Evolutionary conservation across 805 yeast species (phyloP).

Genomic region (Yamadazyma endophytica): DNA sequence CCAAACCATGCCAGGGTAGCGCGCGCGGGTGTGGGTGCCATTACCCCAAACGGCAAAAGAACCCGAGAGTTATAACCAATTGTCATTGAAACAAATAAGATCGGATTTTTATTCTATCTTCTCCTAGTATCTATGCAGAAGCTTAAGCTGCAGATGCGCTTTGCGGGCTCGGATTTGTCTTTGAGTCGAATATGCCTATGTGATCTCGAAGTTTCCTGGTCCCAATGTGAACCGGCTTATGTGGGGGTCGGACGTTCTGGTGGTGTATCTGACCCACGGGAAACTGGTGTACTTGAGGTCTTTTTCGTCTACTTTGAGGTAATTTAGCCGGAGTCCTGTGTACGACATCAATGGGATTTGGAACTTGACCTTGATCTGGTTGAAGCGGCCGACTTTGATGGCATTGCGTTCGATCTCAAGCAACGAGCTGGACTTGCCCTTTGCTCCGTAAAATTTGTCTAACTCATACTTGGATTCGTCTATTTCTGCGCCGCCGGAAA

Average conservation of each 20-base stretch:
- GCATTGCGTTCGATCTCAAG: conserved; percentile 12
- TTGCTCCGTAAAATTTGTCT: conserved; percentile 33
- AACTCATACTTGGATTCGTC: conserved; percentile 27
- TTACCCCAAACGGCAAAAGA: no score
- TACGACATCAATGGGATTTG: conserved; percentile 49
- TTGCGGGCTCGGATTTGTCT: no score
- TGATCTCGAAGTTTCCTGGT: no score
- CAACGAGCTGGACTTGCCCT: conserved; percentile 27
- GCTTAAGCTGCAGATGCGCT: no score
- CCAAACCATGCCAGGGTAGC: no score
- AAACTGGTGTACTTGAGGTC: conserved; percentile 61
- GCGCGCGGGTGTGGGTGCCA: no score
- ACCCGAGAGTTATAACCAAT: no score
- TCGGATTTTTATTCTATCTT: no score
- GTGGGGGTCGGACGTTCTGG: no score
- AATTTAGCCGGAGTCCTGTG: conserved; percentile 64
- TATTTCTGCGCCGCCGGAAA: conserved; percentile 14
- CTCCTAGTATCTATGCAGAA: no score
- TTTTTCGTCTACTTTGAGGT: conserved; percentile 62
- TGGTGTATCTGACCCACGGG: conserved; percentile 64
- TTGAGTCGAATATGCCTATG: no score
- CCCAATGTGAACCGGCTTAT: conserved; percentile 24
- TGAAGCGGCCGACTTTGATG: conserved; percentile 10
- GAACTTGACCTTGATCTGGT: conserved; percentile 26
- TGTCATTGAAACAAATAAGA: no score